Conservation (phyloP, 108 stramenopile species). For the Skeletonema potamos region DNA sequence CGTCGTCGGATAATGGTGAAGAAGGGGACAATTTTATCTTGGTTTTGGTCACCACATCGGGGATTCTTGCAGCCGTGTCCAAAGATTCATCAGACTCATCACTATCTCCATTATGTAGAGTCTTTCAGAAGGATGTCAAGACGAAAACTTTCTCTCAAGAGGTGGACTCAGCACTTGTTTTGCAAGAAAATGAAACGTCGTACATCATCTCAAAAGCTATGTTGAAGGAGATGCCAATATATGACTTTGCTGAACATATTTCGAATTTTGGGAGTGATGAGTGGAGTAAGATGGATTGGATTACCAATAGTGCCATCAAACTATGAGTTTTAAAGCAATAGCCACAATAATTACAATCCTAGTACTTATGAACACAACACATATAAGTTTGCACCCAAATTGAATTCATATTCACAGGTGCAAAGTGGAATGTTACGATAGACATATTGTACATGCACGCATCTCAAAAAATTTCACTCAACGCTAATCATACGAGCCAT, state of each 20-base stretch:
- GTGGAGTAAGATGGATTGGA: conserved; percentile 25
- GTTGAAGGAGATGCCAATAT: conserved; percentile 12
- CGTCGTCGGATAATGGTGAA: conserved; percentile 12
- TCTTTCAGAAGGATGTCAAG: conserved; percentile 17
- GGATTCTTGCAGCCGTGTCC: not conserved
- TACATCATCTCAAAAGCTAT: not conserved
- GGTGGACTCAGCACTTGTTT: conserved; percentile 7
- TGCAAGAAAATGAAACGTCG: not conserved
- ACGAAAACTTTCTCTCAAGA: conserved; percentile 3
- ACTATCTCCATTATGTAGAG: not conserved
- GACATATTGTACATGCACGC: too few species aligned
- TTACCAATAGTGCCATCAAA: conserved; percentile 19
- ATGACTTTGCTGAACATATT: conserved; percentile 43
- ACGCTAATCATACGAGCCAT: conserved; percentile 8
- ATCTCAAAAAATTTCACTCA: not conserved
- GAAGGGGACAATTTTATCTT: conserved; percentile 9
- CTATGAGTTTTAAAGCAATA: not conserved
- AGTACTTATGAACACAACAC: not conserved
- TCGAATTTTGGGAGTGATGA: conserved; percentile 9
- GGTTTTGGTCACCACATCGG: not conserved
- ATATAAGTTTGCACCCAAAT: not conserved
- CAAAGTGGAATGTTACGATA: too few species aligned
- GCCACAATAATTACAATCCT: not conserved
- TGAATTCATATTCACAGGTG: not conserved
- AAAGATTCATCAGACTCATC: not conserved